Conservation (phyloP, 176 grass and related monocot genomes). For the Oryza australiensis region DNA sequence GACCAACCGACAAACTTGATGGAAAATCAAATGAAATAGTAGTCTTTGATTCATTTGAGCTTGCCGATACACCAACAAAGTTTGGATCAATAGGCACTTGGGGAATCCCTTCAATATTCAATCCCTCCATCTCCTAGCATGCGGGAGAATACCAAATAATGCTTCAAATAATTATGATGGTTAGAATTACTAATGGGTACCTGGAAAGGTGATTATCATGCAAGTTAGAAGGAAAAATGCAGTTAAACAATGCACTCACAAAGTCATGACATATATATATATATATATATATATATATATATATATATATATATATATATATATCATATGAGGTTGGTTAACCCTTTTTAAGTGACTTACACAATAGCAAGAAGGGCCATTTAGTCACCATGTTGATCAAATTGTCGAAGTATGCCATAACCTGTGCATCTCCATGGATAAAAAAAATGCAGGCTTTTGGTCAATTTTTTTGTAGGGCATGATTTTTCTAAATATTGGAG, state of each 20-base stretch:
- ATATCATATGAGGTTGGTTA: not conserved
- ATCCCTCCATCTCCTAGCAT: slow-evolving; percentile 45
- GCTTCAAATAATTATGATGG: slow-evolving; percentile 23
- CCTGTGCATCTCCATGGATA: not conserved
- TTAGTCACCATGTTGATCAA: not conserved
- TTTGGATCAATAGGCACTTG: slow-evolving; percentile 1
- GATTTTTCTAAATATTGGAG: not conserved
- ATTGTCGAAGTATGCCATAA: not conserved
- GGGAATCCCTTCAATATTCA: slow-evolving; percentile 14
- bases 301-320: too few relatives aligned
- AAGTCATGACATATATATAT: not conserved
- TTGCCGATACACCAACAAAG: not conserved
- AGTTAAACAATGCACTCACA: not conserved
- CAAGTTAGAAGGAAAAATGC: not conserved
- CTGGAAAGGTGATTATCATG: slow-evolving; percentile 21
- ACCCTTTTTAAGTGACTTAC: not conserved
- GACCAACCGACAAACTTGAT: not conserved
- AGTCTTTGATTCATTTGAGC: slow-evolving; percentile 27
- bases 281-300: too few relatives aligned
- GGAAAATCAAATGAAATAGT: slow-evolving; percentile 12
- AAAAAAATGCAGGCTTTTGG: too few relatives aligned
- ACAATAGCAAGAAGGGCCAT: not conserved
- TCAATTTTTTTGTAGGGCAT: too few relatives aligned
- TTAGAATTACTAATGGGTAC: not conserved
- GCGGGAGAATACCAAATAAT: not conserved